Evolutionary conservation across 441 rosid species (phyloP).

Genomic region (Francoa sonchifolia): DNA sequence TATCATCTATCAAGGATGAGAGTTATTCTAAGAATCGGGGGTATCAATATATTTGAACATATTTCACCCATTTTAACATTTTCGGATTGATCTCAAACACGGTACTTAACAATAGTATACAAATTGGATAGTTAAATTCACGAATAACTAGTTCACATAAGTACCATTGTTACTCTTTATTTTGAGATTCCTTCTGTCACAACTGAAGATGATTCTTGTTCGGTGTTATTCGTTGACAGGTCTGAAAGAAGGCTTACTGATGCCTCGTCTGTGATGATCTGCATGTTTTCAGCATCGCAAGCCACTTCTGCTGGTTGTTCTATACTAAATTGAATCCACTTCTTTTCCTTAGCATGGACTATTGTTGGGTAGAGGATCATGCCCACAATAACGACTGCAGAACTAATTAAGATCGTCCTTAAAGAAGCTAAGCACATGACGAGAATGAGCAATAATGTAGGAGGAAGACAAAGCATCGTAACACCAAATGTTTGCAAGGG

Average conservation of each 20-base stretch:
- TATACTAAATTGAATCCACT: conserved; percentile 33
- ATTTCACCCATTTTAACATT: too few species aligned
- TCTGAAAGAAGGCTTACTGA: conserved; percentile 32
- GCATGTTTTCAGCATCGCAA: too few species aligned
- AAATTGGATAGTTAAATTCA: too few species aligned
- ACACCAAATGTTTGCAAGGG: conserved; percentile 60
- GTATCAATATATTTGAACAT: too few species aligned
- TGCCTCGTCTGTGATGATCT: conserved; percentile 39
- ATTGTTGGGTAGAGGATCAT: conserved; percentile 42
- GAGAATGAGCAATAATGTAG: conserved; percentile 50
- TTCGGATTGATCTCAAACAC: too few species aligned
- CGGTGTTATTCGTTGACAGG: conserved; percentile 4
- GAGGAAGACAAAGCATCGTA: conserved; percentile 51
- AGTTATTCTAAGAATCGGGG: too few species aligned
- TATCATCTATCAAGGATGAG: too few species aligned
- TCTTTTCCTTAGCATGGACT: conserved; percentile 32
- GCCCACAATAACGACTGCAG: conserved; percentile 37
- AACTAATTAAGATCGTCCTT: conserved; percentile 49
- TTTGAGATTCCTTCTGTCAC: too few species aligned
- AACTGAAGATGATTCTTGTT: conserved; percentile 11
- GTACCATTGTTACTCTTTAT: too few species aligned
- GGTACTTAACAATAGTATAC: too few species aligned
- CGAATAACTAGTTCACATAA: too few species aligned
- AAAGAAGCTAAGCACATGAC: conserved; percentile 67
- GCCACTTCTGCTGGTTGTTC: conserved; percentile 26